A percentile compares a stretch with the other conserved stretches of the same genome.
phyloP scores from a whole-genome alignment of 2,329 filamentous ascomycete genomes.

The Fusarium newnesense region DNA sequence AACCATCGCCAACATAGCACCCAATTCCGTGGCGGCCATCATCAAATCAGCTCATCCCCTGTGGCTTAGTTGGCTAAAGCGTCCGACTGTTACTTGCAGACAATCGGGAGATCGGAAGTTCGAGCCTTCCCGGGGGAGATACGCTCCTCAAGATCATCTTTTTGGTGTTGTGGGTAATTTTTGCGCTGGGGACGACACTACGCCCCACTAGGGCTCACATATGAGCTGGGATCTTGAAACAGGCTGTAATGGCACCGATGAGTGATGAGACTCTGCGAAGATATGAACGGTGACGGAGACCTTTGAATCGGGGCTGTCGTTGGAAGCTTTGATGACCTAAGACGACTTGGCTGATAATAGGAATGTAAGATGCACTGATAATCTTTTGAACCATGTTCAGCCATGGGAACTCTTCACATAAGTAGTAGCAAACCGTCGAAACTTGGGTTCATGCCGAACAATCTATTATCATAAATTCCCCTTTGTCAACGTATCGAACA shows the following conservation, averaged over 20 bases:
- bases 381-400: neutral
- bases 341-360: neutral
- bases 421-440: neutral
- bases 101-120: conserved; percentile 47
- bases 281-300: neutral
- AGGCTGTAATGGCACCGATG: neutral
- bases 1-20: neutral
- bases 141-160: conserved; percentile 2
- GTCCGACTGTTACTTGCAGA: conserved; percentile 40
- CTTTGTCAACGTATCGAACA: neutral
- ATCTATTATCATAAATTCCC: neutral
- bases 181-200: neutral
- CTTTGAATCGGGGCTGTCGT: no score
- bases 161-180: conserved; percentile 27
- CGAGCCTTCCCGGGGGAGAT: conserved; percentile 46
- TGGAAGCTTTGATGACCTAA: no score
- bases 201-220: conserved; percentile 24
- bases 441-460: neutral
- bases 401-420: neutral
- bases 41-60: conserved; percentile 34
- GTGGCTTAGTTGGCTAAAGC: conserved; percentile 43
- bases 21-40: neutral
- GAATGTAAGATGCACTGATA: neutral
- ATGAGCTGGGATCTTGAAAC: conserved; percentile 13
- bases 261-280: neutral